Evolutionary conservation across 1,284 basidiomycete species (phyloP).

Genomic region (Inonotus hispidus): DNA sequence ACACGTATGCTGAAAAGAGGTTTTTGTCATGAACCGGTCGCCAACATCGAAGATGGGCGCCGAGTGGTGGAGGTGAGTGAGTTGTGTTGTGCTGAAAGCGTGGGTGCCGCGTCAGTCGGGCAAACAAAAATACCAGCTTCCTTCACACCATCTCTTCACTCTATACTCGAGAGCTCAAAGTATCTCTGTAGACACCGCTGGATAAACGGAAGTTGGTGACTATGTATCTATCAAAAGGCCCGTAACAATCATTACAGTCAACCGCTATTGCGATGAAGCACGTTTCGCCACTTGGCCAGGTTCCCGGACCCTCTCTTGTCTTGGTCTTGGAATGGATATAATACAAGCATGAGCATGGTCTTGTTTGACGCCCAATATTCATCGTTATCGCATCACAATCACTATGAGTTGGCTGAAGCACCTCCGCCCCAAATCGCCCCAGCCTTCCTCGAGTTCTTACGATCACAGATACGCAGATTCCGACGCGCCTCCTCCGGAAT

Average conservation of each 20-base stretch:
- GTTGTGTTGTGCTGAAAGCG: background rate
- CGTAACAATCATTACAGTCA: no score
- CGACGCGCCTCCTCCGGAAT: conserved; percentile 36
- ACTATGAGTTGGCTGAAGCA: background rate
- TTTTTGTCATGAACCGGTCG: conserved; percentile 7
- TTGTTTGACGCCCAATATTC: background rate
- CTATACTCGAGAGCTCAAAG: no score
- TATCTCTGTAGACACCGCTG: no score
- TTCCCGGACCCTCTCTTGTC: no score
- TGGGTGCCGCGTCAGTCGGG: no score
- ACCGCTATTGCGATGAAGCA: no score
- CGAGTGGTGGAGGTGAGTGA: background rate
- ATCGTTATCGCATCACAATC: background rate
- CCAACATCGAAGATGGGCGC: background rate
- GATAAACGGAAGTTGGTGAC: no score
- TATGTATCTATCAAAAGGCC: no score
- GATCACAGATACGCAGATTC: background rate
- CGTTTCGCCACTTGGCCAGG: no score
- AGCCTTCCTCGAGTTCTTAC: background rate
- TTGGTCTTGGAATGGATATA: background rate
- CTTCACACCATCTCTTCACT: no score
- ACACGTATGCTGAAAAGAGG: background rate
- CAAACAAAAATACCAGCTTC: no score
- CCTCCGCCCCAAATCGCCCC: background rate
- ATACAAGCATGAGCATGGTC: background rate